A percentile compares a stretch with the other conserved stretches of the same genome.
Evolutionary conservation across 208 protist species (phyloP).

Genomic region (Leishmania amazonensis): DNA sequence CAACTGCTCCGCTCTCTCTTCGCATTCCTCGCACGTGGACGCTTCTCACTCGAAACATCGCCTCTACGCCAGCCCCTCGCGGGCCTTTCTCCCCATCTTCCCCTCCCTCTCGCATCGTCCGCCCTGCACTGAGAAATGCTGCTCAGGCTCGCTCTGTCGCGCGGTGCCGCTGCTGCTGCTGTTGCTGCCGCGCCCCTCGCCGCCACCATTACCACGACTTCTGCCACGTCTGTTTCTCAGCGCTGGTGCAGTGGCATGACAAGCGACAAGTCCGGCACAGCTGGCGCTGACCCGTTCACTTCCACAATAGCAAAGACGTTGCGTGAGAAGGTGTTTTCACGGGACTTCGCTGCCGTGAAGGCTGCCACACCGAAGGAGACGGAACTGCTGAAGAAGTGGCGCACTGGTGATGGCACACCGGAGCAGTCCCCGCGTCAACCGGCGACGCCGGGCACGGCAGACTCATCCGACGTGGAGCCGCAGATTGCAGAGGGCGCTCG

Average conservation of each 20-base stretch:
- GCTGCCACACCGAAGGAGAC: constrained; percentile 35
- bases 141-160: not conserved
- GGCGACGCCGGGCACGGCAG: constrained; percentile 21
- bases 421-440: constrained; percentile 19
- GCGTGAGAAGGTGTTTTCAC: constrained; percentile 33
- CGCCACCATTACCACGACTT: not conserved
- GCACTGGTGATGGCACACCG: constrained; percentile 19
- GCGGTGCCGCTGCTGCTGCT: not conserved
- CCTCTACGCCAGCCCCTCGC: not conserved
- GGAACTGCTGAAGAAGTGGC: constrained; percentile 45
- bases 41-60: not conserved
- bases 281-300: constrained; percentile 16
- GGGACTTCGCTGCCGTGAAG: constrained; percentile 26
- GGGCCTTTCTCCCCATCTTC: no score
- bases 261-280: not conserved
- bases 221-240: constrained; percentile 6
- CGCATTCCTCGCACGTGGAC: not conserved
- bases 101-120: not conserved
- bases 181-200: not conserved
- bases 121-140: not conserved
- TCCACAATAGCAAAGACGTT: constrained; percentile 29
- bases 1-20: not conserved
- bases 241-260: constrained; percentile 15
- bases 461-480: constrained; percentile 28
- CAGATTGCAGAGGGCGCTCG: constrained; percentile 21